These are phyloP conservation scores for Suillus occidentalis DNA, from an alignment of 768 basidiomycete species.

Conservation along the genomic window DNA sequence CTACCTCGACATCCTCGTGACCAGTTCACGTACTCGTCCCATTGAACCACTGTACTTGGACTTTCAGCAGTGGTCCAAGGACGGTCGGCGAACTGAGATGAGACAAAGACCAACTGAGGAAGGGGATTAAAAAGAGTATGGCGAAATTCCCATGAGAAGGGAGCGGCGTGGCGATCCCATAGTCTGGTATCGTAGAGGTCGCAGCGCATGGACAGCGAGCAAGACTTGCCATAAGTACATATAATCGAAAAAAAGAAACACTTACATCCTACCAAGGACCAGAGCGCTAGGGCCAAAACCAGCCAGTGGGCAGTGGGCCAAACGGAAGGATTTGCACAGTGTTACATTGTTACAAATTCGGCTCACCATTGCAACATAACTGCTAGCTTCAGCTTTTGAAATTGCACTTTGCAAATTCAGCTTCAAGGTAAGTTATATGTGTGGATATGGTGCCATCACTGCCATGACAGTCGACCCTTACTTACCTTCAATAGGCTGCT, in stretches of 20 bases:
- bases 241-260: no score
- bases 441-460: background rate
- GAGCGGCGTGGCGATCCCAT: background rate
- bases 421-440: background rate
- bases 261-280: background rate
- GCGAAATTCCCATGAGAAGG: background rate
- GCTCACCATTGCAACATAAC: background rate
- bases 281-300: background rate
- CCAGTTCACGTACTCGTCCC: background rate
- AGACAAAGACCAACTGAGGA: slow-evolving; percentile 1
- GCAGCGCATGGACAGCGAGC: background rate
- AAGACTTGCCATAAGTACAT: background rate
- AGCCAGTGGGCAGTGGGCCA: no score
- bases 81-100: slow-evolving; percentile 3
- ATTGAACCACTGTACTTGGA: background rate
- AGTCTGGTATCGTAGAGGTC: background rate
- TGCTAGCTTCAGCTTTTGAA: background rate
- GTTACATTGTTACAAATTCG: background rate
- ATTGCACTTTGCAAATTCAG: background rate
- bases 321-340: background rate
- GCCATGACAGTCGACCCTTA: background rate
- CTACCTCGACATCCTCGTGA: background rate
- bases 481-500: no score
- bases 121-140: background rate
- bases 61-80: background rate